These are phyloP conservation scores for Colletotrichum cereale DNA, from an alignment of 2,329 filamentous ascomycete species.

Conservation along the genomic window DNA sequence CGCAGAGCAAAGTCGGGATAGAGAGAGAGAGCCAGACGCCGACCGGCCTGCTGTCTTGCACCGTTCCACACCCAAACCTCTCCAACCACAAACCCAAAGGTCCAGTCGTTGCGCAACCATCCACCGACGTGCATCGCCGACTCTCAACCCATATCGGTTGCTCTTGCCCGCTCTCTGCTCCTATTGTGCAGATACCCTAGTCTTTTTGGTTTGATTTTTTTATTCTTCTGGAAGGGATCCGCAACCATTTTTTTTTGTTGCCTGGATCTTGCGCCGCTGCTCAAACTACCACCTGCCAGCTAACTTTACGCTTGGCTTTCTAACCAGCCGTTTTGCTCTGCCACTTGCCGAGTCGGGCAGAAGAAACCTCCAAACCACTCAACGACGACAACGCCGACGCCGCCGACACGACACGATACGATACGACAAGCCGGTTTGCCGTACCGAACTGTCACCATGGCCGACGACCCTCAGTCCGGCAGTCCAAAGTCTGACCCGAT, in stretches of 20 bases:
- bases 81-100: slow-evolving; percentile 14
- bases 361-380: slow-evolving; percentile 16
- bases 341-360: slow-evolving; percentile 24
- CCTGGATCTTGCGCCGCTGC: neutral
- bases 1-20: slow-evolving; percentile 4
- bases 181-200: neutral
- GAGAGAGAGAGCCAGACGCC: neutral
- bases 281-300: neutral
- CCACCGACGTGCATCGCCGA: slow-evolving; percentile 3
- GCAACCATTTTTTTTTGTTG: neutral
- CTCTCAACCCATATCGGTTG: neutral
- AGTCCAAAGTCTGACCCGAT: slow-evolving; percentile 55
- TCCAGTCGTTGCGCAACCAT: slow-evolving; percentile 5
- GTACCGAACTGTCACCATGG: slow-evolving; percentile 51
- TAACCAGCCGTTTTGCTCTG: slow-evolving; percentile 10
- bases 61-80: slow-evolving; percentile 12
- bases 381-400: slow-evolving; percentile 6
- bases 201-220: slow-evolving; percentile 5
- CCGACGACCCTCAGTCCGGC: slow-evolving; percentile 57
- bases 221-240: neutral
- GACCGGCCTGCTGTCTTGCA: slow-evolving; percentile 23
- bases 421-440: slow-evolving; percentile 2
- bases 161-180: neutral
- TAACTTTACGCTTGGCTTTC: slow-evolving; percentile 4
- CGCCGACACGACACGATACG: neutral